Evolutionary conservation across 208 protist species (phyloP).

Genomic region (Wallacemonas collosoma): DNA sequence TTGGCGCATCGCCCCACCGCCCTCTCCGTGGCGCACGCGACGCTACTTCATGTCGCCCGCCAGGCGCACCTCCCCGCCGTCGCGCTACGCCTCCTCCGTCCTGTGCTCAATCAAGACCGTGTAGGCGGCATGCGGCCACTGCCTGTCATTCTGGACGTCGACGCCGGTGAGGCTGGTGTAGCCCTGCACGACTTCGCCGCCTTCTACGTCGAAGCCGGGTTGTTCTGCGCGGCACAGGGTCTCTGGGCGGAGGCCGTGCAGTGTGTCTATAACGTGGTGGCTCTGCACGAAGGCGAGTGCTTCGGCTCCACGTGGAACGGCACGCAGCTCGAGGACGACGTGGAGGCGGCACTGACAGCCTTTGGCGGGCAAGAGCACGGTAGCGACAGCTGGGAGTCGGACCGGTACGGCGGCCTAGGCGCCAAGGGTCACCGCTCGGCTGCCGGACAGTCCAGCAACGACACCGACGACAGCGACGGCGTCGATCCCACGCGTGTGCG

Average conservation of each 20-base stretch:
- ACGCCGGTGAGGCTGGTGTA: slow-evolving; percentile 36
- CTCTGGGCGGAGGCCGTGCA: slow-evolving; percentile 45
- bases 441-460: too few relatives aligned
- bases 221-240: slow-evolving; percentile 32
- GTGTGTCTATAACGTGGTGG: slow-evolving; percentile 29
- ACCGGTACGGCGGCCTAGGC: too few relatives aligned
- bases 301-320: slow-evolving; percentile 9
- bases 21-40: slow-evolving; percentile 44
- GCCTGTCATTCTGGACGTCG: slow-evolving; percentile 20
- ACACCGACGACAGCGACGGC: too few relatives aligned
- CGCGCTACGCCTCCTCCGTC: slow-evolving; percentile 44
- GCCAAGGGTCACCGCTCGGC: too few relatives aligned
- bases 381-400: neutral
- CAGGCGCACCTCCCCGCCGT: slow-evolving; percentile 16
- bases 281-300: slow-evolving; percentile 11
- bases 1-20: slow-evolving; percentile 17
- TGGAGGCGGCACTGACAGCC: neutral
- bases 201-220: slow-evolving; percentile 51
- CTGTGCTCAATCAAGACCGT: slow-evolving; percentile 26
- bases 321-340: neutral
- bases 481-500: too few relatives aligned
- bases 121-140: slow-evolving; percentile 38
- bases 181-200: slow-evolving; percentile 38
- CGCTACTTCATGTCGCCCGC: slow-evolving; percentile 33
- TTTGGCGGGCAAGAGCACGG: neutral